A percentile compares a stretch with the other conserved stretches of the same genome.
Conservation (phyloP, 306 rosid species). For the Fragaria iinumae region DNA sequence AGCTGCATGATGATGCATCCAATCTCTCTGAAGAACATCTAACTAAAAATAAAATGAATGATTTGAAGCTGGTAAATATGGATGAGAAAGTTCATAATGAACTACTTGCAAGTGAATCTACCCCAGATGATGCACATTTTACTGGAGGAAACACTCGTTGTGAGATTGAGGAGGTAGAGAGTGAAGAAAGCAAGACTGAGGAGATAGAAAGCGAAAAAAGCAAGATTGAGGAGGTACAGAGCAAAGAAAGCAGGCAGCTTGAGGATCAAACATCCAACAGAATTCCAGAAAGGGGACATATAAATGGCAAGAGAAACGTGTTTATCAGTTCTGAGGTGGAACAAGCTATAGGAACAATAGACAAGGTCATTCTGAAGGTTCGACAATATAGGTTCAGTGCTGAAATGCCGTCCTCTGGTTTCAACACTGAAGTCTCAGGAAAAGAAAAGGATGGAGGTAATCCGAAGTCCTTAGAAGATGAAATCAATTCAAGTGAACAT, state of each 20-base stretch:
- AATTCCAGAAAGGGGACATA: slow-evolving; percentile 21
- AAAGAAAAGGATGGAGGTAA: slow-evolving; percentile 28
- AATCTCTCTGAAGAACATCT: slow-evolving; percentile 31
- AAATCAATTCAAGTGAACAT: slow-evolving; percentile 23
- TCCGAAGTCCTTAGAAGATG: slow-evolving; percentile 33
- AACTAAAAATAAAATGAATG: slow-evolving; percentile 27
- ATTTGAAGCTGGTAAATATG: slow-evolving; percentile 12
- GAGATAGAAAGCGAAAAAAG: slow-evolving; percentile 40
- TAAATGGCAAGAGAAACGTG: slow-evolving; percentile 35
- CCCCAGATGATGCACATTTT: slow-evolving; percentile 16
- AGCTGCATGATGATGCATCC: slow-evolving; percentile 21
- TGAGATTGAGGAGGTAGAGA: slow-evolving; percentile 67
- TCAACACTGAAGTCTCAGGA: slow-evolving; percentile 23
- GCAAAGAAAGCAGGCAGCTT: slow-evolving; percentile 29
- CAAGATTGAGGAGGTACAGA: slow-evolving; percentile 33
- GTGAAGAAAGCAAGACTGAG: slow-evolving; percentile 34
- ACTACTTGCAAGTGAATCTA: slow-evolving; percentile 26
- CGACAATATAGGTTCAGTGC: slow-evolving; percentile 43
- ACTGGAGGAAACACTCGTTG: slow-evolving; percentile 23
- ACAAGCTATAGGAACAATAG: slow-evolving; percentile 74
- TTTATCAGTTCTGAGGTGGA: slow-evolving; percentile 60
- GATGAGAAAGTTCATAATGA: slow-evolving; percentile 29
- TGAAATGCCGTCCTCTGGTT: slow-evolving; percentile 32
- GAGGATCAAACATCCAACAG: slow-evolving; percentile 31
- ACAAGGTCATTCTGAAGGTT: slow-evolving; percentile 56